phyloP scores from a whole-genome alignment of 768 basidiomycete genomes.

The Artomyces pyxidatus region DNA sequence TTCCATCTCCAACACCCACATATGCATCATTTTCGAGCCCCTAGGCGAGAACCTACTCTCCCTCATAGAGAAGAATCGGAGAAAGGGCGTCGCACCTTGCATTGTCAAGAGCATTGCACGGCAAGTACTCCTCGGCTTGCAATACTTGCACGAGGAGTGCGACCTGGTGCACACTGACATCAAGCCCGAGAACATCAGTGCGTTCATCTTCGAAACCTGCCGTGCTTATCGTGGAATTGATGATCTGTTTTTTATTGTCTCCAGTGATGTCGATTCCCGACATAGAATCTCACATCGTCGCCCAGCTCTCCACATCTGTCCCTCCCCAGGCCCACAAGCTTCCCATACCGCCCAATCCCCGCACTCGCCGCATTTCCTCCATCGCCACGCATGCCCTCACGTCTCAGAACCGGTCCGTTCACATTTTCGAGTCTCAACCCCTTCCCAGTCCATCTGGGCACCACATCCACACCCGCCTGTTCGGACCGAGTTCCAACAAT shows the following conservation, averaged over 20 bases:
- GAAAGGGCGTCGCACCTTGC: constrained; percentile 72
- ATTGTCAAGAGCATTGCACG: constrained; percentile 82
- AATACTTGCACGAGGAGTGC: constrained; percentile 91
- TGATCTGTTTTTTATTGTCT: no score
- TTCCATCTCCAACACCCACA: constrained; percentile 36
- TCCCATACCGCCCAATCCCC: constrained; percentile 64
- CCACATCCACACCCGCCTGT: constrained; percentile 7
- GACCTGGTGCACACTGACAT: constrained; percentile 90
- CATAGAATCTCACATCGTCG: constrained; percentile 62
- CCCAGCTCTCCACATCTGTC: constrained; percentile 59
- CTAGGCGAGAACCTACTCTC: constrained; percentile 73
- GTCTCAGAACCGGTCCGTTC: constrained; percentile 58
- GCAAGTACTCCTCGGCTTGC: constrained; percentile 81
- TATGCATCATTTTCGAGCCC: constrained; percentile 89
- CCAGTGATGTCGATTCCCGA: constrained; percentile 81
- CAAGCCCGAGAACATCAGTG: constrained; percentile 93
- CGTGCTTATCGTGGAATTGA: no score
- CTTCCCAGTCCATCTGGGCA: constrained; percentile 41
- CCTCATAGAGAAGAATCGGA: constrained; percentile 70
- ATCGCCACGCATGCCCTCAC: constrained; percentile 45
- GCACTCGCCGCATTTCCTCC: constrained; percentile 50
- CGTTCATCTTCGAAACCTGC: constrained; percentile 29
- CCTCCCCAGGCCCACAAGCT: constrained; percentile 74
- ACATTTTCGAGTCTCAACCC: constrained; percentile 80
- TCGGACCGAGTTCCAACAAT: constrained; percentile 24